phyloP scores from a whole-genome alignment of 2,329 filamentous ascomycete genomes.

The Trichoderma aggressivum region DNA sequence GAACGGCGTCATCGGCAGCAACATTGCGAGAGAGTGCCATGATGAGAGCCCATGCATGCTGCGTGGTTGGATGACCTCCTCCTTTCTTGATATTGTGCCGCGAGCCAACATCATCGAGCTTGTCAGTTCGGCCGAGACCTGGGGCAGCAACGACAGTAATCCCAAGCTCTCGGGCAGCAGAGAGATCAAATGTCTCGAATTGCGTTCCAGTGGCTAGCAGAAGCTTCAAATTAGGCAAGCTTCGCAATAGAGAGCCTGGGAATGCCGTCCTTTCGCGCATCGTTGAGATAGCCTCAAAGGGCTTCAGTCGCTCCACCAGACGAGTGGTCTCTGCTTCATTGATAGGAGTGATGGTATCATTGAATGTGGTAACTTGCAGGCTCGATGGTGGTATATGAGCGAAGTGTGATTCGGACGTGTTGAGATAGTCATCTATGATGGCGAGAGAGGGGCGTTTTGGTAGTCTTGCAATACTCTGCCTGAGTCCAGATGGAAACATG shows the following conservation, averaged over 20 bases:
- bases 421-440: constrained; percentile 6
- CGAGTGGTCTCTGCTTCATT: not conserved
- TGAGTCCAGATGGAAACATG: not conserved
- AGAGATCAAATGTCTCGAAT: constrained; percentile 58
- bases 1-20: constrained; percentile 46
- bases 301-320: not conserved
- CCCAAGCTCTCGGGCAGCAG: constrained; percentile 43
- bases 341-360: not conserved
- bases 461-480: not conserved
- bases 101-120: constrained; percentile 16
- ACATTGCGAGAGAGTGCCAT: constrained; percentile 58
- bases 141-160: not conserved
- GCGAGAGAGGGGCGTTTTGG: not conserved
- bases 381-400: not conserved
- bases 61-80: constrained; percentile 47
- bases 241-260: constrained; percentile 47
- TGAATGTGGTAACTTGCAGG: not conserved
- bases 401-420: not conserved
- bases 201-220: constrained; percentile 60
- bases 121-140: constrained; percentile 7
- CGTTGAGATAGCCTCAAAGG: not conserved
- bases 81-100: constrained; percentile 30
- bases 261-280: constrained; percentile 41
- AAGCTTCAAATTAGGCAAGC: constrained; percentile 61
- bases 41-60: constrained; percentile 55